These are phyloP conservation scores for Prunus dulcis DNA, from an alignment of 306 rosid genomes.

Conservation along the genomic window DNA sequence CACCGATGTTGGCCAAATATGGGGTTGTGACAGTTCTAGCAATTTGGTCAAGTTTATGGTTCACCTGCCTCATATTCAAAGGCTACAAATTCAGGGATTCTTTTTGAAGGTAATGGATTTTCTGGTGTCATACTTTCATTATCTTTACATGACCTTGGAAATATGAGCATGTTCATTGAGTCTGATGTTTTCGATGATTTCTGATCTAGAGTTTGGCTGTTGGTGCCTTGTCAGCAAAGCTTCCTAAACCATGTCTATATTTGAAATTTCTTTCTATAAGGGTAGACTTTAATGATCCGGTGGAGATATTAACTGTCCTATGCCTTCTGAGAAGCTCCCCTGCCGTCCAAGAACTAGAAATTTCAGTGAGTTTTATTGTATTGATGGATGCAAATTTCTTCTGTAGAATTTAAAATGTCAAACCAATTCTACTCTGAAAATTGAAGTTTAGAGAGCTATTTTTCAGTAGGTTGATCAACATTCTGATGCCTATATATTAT, in stretches of 20 bases:
- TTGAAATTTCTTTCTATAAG: slow-evolving; percentile 42
- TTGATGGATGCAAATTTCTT: neutral
- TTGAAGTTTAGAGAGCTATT: neutral
- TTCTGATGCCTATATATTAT: neutral
- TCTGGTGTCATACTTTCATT: neutral
- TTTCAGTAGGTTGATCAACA: too few species aligned
- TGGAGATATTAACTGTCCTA: slow-evolving; percentile 44
- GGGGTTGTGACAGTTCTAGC: slow-evolving; percentile 21
- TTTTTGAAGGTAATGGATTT: slow-evolving; percentile 38
- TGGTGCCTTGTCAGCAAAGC: slow-evolving; percentile 34
- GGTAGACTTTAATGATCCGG: slow-evolving; percentile 35
- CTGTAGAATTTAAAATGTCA: neutral
- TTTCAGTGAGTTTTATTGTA: neutral
- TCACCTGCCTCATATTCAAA: slow-evolving; percentile 35
- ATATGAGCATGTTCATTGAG: neutral
- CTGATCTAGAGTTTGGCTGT: slow-evolving; percentile 17
- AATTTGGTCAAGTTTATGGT: slow-evolving; percentile 43
- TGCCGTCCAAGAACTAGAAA: neutral
- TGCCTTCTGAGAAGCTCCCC: slow-evolving; percentile 60
- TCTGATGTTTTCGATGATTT: neutral
- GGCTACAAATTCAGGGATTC: neutral
- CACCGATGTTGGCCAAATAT: slow-evolving; percentile 24
- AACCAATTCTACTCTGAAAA: neutral
- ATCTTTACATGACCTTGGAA: neutral
- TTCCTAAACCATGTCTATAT: slow-evolving; percentile 32